Evolutionary conservation across 1,284 basidiomycete species (phyloP).

Genomic region (Apiotrichum montevideense): DNA sequence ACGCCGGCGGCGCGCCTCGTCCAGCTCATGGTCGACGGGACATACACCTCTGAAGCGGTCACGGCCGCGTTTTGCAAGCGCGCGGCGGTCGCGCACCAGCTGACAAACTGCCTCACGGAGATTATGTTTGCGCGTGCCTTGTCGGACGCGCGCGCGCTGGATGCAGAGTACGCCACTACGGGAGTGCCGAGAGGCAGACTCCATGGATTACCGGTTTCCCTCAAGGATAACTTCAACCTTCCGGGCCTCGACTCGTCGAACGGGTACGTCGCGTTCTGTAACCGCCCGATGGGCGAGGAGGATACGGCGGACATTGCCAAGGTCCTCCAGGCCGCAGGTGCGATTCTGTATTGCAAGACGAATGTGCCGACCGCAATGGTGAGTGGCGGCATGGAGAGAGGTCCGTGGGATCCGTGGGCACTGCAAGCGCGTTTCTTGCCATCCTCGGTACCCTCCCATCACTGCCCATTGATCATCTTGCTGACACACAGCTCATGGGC

Average conservation of each 20-base stretch:
- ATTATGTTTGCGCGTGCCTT: slow-evolving; percentile 47
- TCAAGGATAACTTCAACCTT: slow-evolving; percentile 39
- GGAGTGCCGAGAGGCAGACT: slow-evolving; percentile 47
- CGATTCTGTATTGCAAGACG: slow-evolving; percentile 21
- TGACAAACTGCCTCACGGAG: slow-evolving; percentile 50
- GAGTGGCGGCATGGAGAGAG: no score
- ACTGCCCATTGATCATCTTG: not conserved
- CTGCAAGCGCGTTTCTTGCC: no score
- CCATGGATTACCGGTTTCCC: slow-evolving; percentile 51
- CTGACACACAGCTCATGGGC: not conserved
- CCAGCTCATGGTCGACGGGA: not conserved
- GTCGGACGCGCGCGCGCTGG: slow-evolving; percentile 41
- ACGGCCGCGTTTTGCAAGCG: slow-evolving; percentile 62
- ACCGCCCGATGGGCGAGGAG: slow-evolving; percentile 18
- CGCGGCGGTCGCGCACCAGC: slow-evolving; percentile 70
- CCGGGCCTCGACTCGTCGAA: slow-evolving; percentile 41
- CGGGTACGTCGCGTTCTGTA: slow-evolving; percentile 25
- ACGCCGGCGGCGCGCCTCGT: slow-evolving; percentile 5
- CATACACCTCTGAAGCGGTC: slow-evolving; percentile 3
- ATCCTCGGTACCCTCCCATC: no score
- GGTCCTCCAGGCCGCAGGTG: slow-evolving; percentile 17
- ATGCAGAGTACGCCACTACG: slow-evolving; percentile 40
- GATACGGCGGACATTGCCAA: slow-evolving; percentile 17
- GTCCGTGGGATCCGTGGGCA: no score
- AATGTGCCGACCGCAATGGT: slow-evolving; percentile 13